Conservation (phyloP, 306 rosid species). For the Ammopiptanthus mongolicus region DNA sequence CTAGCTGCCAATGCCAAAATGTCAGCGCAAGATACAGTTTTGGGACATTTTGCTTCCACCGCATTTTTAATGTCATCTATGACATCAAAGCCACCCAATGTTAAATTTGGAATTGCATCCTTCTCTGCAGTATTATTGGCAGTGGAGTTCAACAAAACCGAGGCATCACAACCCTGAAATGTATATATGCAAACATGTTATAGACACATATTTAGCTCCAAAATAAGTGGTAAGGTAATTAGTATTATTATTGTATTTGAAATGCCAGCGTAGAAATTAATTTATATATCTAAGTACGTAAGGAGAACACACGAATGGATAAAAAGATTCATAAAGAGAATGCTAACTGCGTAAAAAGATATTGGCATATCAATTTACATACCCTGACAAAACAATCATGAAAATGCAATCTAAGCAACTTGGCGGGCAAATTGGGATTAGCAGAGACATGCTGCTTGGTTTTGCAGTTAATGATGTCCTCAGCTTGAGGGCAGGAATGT, state of each 20-base stretch:
- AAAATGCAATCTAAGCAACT: constrained; percentile 55
- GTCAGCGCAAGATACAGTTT: constrained; percentile 65
- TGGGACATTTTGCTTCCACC: constrained; percentile 42
- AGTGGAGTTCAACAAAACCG: constrained; percentile 46
- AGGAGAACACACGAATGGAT: not conserved
- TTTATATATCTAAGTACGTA: not conserved
- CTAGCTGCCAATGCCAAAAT: constrained; percentile 51
- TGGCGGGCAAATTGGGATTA: constrained; percentile 43
- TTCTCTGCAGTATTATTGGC: constrained; percentile 38
- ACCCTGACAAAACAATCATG: constrained; percentile 67
- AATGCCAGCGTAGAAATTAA: constrained; percentile 21
- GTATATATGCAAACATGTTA: constrained; percentile 14
- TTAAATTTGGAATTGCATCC: constrained; percentile 40
- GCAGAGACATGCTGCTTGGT: constrained; percentile 26
- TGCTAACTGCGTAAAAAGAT: too few species aligned
- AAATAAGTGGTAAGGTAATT: not conserved
- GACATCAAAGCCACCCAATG: constrained; percentile 47
- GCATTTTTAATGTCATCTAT: constrained; percentile 45
- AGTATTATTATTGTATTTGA: not conserved
- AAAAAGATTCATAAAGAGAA: not conserved
- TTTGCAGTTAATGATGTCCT: constrained; percentile 26
- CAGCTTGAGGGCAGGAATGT: constrained; percentile 40
- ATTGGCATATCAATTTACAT: not conserved
- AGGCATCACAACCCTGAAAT: constrained; percentile 61
- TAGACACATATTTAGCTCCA: not conserved